phyloP scores from a whole-genome alignment of 1,284 basidiomycete genomes.

The Puccinia brachypodii region DNA sequence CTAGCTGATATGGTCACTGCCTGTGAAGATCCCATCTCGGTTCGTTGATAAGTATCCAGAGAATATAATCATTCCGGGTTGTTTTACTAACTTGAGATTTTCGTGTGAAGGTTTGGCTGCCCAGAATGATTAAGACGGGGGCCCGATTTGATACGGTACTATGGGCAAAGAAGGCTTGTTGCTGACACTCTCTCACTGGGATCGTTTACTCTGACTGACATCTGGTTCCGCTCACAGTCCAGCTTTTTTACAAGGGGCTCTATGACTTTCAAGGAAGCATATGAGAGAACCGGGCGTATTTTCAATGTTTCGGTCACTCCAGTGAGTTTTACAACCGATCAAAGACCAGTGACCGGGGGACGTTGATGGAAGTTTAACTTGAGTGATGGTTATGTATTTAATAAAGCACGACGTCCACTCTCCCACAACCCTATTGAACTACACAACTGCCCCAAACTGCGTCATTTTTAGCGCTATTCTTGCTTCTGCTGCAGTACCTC shows the following conservation, averaged over 20 bases:
- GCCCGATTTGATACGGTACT: constrained; percentile 85
- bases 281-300: constrained; percentile 81
- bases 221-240: constrained; percentile 57
- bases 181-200: constrained; percentile 55
- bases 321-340: constrained; percentile 60
- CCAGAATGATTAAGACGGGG: constrained; percentile 79
- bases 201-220: not conserved
- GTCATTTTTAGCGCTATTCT: constrained; percentile 67
- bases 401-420: constrained; percentile 55
- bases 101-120: constrained; percentile 66
- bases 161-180: constrained; percentile 82
- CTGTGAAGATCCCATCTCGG: constrained; percentile 69
- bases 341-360: too few relatives aligned
- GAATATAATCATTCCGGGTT: too few relatives aligned
- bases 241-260: constrained; percentile 90
- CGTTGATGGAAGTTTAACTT: too few relatives aligned
- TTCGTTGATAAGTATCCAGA: too few relatives aligned
- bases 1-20: constrained; percentile 85
- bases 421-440: constrained; percentile 92
- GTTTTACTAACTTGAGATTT: not conserved
- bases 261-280: constrained; percentile 94
- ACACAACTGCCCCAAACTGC: constrained; percentile 88
- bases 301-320: constrained; percentile 95
- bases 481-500: constrained; percentile 79
- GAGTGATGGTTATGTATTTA: not conserved